A percentile compares a stretch with the other conserved stretches of the same genome.
phyloP scores from a whole-genome alignment of 148 eudicot genomes.

The Amaranthus cruentus region DNA sequence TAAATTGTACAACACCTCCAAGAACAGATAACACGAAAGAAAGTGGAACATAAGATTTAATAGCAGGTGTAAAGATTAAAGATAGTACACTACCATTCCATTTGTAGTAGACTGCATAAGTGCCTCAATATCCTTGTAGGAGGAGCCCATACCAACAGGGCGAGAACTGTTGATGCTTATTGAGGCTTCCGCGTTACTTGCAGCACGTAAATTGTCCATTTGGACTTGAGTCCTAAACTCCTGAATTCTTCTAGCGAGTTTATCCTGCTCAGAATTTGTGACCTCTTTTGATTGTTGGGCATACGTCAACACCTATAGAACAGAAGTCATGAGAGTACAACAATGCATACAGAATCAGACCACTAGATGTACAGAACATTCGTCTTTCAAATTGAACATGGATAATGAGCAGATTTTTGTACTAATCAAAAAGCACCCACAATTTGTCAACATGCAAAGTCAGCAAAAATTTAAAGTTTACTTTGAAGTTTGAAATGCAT shows the following conservation, averaged over 20 bases:
- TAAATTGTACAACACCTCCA: conserved; percentile 2
- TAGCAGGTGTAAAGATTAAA: conserved; percentile 5
- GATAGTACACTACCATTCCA: conserved; percentile 57
- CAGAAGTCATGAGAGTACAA: conserved; percentile 13
- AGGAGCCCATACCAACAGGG: conserved; percentile 50
- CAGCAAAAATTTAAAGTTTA: no score
- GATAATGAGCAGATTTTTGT: neutral
- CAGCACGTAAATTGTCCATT: conserved; percentile 57
- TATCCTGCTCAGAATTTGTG: conserved; percentile 75
- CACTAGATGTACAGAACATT: neutral
- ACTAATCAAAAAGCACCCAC: no score
- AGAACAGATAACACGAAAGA: neutral
- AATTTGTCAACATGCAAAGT: no score
- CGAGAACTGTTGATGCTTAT: conserved; percentile 48
- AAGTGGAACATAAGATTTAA: neutral
- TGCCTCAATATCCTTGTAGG: conserved; percentile 57
- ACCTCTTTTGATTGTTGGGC: conserved; percentile 93
- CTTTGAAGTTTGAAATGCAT: no score
- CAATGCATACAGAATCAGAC: neutral
- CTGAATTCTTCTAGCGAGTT: conserved; percentile 86
- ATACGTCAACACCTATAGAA: conserved; percentile 74
- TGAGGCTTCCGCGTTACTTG: conserved; percentile 49
- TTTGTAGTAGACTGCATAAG: conserved; percentile 71
- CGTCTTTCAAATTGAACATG: neutral
- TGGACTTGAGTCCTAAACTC: conserved; percentile 87